Evolutionary conservation across 306 rosid species (phyloP), one percentile per base, ranked within the genome.

Genomic region (Castanea mollissima): DNA sequence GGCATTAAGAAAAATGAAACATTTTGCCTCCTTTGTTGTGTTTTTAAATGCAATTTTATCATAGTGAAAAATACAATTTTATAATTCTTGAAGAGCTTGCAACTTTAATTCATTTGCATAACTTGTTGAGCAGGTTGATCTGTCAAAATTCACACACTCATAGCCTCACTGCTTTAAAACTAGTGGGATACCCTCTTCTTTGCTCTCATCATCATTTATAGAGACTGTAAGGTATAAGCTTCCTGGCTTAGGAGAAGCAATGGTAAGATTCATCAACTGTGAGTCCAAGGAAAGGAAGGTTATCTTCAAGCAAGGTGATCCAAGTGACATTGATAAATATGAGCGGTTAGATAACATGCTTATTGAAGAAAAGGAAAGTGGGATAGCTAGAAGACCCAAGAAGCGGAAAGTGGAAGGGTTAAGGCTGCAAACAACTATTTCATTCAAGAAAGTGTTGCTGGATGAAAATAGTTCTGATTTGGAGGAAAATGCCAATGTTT

Each of bases 281-380:
- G 82, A 75, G 25, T 55, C 93, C 49, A 80, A 74, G 56, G 77
- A 84, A 77, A 76, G 68, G 71, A 85, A 86, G 57, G 73, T 72
- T 72, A 80, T 86, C 71, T 80, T 86, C 54, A 79, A 80, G 67
- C 78, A 77, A 44, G 62, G 76, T 27, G 81, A 76, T 2, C 8
- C 81, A 25, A 76, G 76, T 63, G 80, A 58, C 18, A 23, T 77
- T 11, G 71, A 55, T 74, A 21, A 81, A 44, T 75, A 76, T 29
- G 78, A 75, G 12, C 83, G 58, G 31, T 44, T 77, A 31, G 83
- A 78, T 71, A 44, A 55, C 8, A 67, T 57, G 77, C 25, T n/a
- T n/a, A 41, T 64, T 57, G 88, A 89, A 83, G 83, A 88, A 71
- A 64, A 89, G 83, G 55, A 87, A 85, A 20, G 21, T 78, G 44